Conservation (phyloP, 495 filamentous ascomycete genomes). For the Penicillium ucsense region DNA sequence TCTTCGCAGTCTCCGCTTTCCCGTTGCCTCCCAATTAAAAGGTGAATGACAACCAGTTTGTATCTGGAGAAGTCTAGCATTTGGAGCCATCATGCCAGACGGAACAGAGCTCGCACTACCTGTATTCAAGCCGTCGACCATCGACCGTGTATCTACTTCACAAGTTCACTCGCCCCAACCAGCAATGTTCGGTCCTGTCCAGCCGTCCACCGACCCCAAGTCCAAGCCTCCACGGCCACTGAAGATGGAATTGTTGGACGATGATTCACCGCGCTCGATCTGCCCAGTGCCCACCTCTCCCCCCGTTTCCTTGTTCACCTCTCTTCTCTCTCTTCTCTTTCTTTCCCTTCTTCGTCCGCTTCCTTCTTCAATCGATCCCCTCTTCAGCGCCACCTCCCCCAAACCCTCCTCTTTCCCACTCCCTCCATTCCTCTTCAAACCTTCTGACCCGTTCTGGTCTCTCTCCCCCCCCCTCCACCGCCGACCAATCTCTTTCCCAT, state of each 20-base stretch:
- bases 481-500: slow-evolving; percentile 2
- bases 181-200: too few relatives aligned
- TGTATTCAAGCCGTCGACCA: neutral
- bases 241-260: neutral
- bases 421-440: slow-evolving; percentile 15
- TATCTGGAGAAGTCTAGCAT: too few relatives aligned
- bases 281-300: neutral
- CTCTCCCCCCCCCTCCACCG: slow-evolving; percentile 4
- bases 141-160: neutral
- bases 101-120: too few relatives aligned
- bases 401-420: neutral
- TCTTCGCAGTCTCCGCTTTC: too few relatives aligned
- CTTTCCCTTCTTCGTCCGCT: neutral
- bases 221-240: neutral
- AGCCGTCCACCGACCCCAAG: neutral
- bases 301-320: neutral
- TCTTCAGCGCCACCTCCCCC: too few relatives aligned
- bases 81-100: too few relatives aligned
- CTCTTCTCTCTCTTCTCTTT: neutral
- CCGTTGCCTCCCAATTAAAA: too few relatives aligned
- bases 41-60: too few relatives aligned
- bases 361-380: too few relatives aligned
- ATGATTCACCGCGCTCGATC: slow-evolving; percentile 5
- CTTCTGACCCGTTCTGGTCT: slow-evolving; percentile 11
- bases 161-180: too few relatives aligned